phyloP scores from a whole-genome alignment of 2,329 filamentous ascomycete species.

The Ophiostoma novo-ulmi region DNA sequence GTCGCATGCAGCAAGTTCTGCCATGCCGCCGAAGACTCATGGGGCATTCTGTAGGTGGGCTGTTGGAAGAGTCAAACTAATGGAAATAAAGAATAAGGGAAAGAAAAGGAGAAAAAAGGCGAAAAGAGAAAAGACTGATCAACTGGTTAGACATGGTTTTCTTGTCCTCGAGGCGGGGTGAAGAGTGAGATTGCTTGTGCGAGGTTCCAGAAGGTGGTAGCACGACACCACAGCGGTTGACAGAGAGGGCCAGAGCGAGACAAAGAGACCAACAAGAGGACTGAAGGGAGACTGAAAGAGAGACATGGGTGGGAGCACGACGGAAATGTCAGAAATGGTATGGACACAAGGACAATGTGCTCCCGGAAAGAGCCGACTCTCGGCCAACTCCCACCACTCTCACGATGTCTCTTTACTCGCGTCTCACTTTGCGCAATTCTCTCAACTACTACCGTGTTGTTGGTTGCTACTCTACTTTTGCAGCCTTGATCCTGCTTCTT shows the following conservation, averaged over 20 bases:
- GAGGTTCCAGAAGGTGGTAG: background rate
- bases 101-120: background rate
- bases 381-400: background rate
- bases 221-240: background rate
- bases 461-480: background rate
- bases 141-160: background rate
- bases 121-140: background rate
- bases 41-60: constrained; percentile 71
- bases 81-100: background rate
- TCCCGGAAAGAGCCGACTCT: background rate
- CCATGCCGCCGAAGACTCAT: constrained; percentile 93
- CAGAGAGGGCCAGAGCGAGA: background rate
- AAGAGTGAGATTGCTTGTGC: background rate
- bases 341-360: background rate
- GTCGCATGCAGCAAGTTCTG: constrained; percentile 99
- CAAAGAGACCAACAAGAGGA: background rate
- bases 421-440: background rate
- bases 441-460: background rate
- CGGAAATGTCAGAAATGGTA: background rate
- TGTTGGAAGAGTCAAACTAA: background rate
- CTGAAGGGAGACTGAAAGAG: background rate
- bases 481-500: constrained; percentile 20
- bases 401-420: background rate
- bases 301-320: background rate
- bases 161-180: background rate